phyloP scores from a whole-genome alignment of 768 basidiomycete genomes.

The Naganishia onofrii region DNA sequence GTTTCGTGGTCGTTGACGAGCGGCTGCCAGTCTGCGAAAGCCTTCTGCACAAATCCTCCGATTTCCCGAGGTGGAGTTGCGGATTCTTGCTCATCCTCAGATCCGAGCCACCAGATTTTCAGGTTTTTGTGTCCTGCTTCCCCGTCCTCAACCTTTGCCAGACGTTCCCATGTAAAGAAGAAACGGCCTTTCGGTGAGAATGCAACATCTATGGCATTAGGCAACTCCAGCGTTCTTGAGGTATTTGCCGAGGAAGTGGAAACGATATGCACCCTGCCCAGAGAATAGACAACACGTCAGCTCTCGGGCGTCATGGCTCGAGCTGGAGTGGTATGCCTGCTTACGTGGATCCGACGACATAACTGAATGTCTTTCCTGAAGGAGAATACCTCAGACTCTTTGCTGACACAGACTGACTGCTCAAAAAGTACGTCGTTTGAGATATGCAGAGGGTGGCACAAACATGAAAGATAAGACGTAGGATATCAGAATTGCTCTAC shows the following conservation, averaged over 20 bases:
- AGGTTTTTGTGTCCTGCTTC: conserved; percentile 84
- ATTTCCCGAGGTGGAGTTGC: conserved; percentile 62
- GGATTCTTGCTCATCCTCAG: conserved; percentile 60
- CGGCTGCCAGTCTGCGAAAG: conserved; percentile 70
- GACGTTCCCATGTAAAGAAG: conserved; percentile 92
- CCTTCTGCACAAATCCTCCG: conserved; percentile 81
- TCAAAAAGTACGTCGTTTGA: background rate
- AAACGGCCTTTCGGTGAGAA: conserved; percentile 94
- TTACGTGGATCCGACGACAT: conserved; percentile 71
- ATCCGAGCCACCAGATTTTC: conserved; percentile 72
- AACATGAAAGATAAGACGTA: background rate
- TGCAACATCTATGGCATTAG: conserved; percentile 73
- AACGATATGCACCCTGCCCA: conserved; percentile 50
- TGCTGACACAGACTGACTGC: conserved; percentile 55
- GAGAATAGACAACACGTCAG: background rate
- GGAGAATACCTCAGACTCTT: conserved; percentile 76
- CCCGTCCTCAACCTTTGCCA: conserved; percentile 86
- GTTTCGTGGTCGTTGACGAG: conserved; percentile 48
- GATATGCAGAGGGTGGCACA: background rate
- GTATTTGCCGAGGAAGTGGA: conserved; percentile 68
- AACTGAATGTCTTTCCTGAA: conserved; percentile 83
- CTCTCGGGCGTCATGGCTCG: background rate
- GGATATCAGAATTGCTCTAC: background rate
- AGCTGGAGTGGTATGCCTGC: conserved; percentile 45
- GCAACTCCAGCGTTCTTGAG: conserved; percentile 65